Evolutionary conservation across 768 basidiomycete genomes (phyloP).

Genomic region (Naganishia vaughanmartiniae): DNA sequence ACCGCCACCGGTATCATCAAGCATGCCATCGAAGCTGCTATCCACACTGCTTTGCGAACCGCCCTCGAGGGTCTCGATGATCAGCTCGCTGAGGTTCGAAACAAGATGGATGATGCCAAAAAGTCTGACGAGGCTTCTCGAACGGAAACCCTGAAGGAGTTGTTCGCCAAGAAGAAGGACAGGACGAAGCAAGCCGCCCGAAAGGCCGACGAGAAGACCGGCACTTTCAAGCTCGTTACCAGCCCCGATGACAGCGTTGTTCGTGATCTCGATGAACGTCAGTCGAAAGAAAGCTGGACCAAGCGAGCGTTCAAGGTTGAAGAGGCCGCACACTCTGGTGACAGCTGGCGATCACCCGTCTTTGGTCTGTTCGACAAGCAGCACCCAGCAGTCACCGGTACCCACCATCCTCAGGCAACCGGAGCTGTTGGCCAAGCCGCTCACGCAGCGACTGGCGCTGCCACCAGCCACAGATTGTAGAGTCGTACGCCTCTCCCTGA

Average conservation of each 20-base stretch:
- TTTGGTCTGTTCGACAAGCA: constrained; percentile 49
- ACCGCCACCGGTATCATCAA: constrained; percentile 80
- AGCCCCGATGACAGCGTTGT: constrained; percentile 56
- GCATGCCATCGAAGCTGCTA: constrained; percentile 57
- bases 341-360: constrained; percentile 59
- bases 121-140: constrained; percentile 47
- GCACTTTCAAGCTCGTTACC: constrained; percentile 38
- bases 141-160: constrained; percentile 42
- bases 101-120: constrained; percentile 64
- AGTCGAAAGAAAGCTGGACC: constrained; percentile 64
- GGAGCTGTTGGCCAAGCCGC: neutral
- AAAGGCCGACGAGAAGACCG: constrained; percentile 47
- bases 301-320: constrained; percentile 59
- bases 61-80: constrained; percentile 84
- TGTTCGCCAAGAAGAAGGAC: constrained; percentile 54
- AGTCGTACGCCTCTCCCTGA: neutral
- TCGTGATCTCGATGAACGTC: constrained; percentile 42
- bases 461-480: constrained; percentile 6
- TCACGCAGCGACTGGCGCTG: constrained; percentile 21
- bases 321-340: constrained; percentile 55
- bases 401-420: constrained; percentile 36
- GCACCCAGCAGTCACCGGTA: constrained; percentile 49
- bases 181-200: constrained; percentile 55
- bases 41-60: constrained; percentile 68
- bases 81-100: constrained; percentile 77